phyloP scores from a whole-genome alignment of 306 rosid genomes.

The Betula pendula region DNA sequence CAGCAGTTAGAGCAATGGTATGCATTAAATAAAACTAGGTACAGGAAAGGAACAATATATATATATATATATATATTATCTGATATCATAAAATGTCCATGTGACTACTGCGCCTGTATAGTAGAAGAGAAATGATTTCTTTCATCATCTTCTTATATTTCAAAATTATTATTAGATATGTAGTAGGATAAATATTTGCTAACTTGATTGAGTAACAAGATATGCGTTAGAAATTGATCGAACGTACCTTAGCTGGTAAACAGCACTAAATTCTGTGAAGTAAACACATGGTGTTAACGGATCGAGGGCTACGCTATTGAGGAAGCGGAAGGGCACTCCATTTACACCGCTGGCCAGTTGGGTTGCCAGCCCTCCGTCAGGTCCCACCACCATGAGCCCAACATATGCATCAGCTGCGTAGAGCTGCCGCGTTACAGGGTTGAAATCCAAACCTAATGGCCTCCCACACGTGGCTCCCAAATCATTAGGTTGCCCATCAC shows the following conservation, averaged over 20 bases:
- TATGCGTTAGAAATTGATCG: too few species aligned
- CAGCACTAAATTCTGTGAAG: conserved; percentile 39
- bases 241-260: conserved; percentile 30
- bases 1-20: neutral
- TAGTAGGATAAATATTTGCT: too few species aligned
- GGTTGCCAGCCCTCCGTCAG: conserved; percentile 33
- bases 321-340: conserved; percentile 21
- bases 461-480: conserved; percentile 51
- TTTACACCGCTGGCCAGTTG: conserved; percentile 5
- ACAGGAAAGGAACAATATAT: too few species aligned
- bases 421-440: conserved; percentile 24
- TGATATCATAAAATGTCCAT: too few species aligned
- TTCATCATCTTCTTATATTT: too few species aligned
- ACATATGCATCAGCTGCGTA: conserved; percentile 47
- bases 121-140: too few species aligned
- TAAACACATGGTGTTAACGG: conserved; percentile 43
- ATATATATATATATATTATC: too few species aligned
- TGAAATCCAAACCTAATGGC: conserved; percentile 51
- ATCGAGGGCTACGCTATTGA: conserved; percentile 40
- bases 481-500: conserved; percentile 50
- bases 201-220: too few species aligned
- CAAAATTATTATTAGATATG: too few species aligned
- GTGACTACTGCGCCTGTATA: too few species aligned
- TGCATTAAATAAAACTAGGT: neutral
- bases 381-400: conserved; percentile 28